Evolutionary conservation across 2,329 filamentous ascomycete genomes (phyloP), one percentile per base, ranked within the genome.

Genomic region (Chaetomium olivaceum): DNA sequence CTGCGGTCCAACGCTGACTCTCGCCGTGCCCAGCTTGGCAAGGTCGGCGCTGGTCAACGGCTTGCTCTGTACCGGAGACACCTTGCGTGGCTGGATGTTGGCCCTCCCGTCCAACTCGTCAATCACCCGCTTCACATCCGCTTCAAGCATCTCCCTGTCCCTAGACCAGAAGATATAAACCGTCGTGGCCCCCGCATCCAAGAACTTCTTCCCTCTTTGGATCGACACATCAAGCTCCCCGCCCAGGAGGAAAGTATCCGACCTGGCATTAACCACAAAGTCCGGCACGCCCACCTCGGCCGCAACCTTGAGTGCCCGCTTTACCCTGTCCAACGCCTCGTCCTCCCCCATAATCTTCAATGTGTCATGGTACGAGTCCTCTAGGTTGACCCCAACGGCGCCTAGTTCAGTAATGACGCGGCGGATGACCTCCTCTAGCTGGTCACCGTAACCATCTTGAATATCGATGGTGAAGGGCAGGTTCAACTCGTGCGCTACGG

Each of bases 301-400:
- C 0, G 82, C 81, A 0, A 76, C 74, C 0, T 66, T 56, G 52
- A 82, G 39, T 0, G 74, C 78, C 9, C 71, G 64, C 48, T 71
- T 67, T 25, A 86, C 77, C 4, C 83, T 72, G 3, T 72, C 73
- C 3, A 78, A 75, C 0, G 82, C 81, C n/a, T 78, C 77, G 0
- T 77, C 77, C 3, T 80, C 64, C 0, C 71, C 58, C 54, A 79
- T 76, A 29, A 85, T 71, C 9, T 71, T 66, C 0, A 74, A 73
- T 0, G 75, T 75, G 23, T 71, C 71, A 12, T 75, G 78, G 52
- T 80, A 77, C 36, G 77, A 76, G 66, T 86, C 84, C 67, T 86
- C 83, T 2, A 86, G 71, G 69, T 87, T 86, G 60, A 79, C 78
- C 0, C 83, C 83, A 19, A 83, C 83, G 0, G 77, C 83, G 1